These are phyloP conservation scores for Meyerozyma smithsonii DNA, from an alignment of 1,139 yeast genomes.

Conservation along the genomic window DNA sequence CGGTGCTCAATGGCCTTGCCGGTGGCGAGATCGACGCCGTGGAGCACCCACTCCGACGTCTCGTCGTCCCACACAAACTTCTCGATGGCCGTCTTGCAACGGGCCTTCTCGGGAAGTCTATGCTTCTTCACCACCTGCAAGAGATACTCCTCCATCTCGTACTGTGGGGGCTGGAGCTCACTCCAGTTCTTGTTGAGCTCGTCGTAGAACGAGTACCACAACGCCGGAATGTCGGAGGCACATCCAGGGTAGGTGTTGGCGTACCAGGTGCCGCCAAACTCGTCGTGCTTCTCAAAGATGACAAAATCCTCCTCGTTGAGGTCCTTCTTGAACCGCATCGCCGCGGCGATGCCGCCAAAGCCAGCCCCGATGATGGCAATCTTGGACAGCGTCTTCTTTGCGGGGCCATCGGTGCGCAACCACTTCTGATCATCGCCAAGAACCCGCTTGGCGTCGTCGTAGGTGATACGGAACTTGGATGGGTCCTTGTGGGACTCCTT, in stretches of 20 bases:
- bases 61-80: conserved; percentile 27
- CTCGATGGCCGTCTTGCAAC: conserved; percentile 27
- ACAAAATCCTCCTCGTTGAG: conserved; percentile 30
- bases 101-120: conserved; percentile 24
- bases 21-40: conserved; percentile 27
- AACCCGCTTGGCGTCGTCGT: conserved; percentile 24
- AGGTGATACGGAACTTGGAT: conserved; percentile 24
- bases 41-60: conserved; percentile 33
- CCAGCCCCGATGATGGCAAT: conserved; percentile 47
- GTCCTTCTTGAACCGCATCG: conserved; percentile 25
- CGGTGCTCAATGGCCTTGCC: conserved; percentile 24
- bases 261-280: conserved; percentile 54
- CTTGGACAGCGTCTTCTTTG: conserved; percentile 21
- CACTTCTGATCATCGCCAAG: conserved; percentile 20
- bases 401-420: conserved; percentile 18
- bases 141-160: conserved; percentile 45
- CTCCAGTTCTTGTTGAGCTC: conserved; percentile 43
- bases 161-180: conserved; percentile 43
- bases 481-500: conserved; percentile 33
- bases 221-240: conserved; percentile 48
- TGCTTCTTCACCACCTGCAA: conserved; percentile 34
- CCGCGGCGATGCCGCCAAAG: conserved; percentile 39
- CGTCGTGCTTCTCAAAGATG: conserved; percentile 40
- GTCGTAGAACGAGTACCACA: conserved; percentile 42
- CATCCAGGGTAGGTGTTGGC: conserved; percentile 53